Conservation (phyloP, 331 rosid species). For the Quercus phellos region DNA sequence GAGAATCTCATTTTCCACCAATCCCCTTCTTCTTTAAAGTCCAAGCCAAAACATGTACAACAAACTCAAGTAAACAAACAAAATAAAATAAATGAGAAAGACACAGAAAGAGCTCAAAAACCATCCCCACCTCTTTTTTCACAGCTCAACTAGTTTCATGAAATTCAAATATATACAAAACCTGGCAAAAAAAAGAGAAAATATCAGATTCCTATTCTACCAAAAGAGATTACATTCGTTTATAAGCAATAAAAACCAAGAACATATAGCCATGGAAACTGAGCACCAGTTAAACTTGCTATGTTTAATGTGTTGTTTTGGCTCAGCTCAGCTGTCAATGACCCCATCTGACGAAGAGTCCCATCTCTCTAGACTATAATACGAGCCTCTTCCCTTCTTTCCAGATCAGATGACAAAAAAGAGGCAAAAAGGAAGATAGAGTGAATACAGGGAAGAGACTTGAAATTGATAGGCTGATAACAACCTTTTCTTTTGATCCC, state of each 20-base stretch:
- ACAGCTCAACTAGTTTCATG: neutral
- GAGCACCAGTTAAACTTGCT: neutral
- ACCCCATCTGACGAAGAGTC: conserved; percentile 29
- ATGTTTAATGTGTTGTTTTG: conserved; percentile 22
- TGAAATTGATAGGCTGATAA: conserved; percentile 15
- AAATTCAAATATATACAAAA: neutral
- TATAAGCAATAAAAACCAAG: conserved; percentile 10
- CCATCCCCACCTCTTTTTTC: neutral
- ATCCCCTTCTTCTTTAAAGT: conserved; percentile 18
- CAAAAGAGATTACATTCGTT: neutral
- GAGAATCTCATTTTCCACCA: conserved; percentile 23
- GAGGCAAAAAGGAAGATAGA: conserved; percentile 27
- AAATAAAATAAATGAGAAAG: conserved; percentile 16
- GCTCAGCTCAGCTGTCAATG: conserved; percentile 28
- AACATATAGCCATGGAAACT: conserved; percentile 11
- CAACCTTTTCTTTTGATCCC: conserved; percentile 34
- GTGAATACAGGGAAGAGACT: conserved; percentile 22
- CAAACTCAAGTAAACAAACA: conserved; percentile 22
- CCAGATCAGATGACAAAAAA: conserved; percentile 38
- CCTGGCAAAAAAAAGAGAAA: neutral
- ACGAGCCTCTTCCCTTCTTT: conserved; percentile 20
- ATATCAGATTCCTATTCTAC: neutral
- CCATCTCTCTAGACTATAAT: conserved; percentile 15
- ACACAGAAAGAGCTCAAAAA: conserved; percentile 16
- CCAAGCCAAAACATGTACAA: conserved; percentile 14